Percentiles rank a stretch among this genome's conserved stretches.
Evolutionary conservation across 169 alveolate species (phyloP).

Genomic region (Ichthyophthirius multifiliis): DNA sequence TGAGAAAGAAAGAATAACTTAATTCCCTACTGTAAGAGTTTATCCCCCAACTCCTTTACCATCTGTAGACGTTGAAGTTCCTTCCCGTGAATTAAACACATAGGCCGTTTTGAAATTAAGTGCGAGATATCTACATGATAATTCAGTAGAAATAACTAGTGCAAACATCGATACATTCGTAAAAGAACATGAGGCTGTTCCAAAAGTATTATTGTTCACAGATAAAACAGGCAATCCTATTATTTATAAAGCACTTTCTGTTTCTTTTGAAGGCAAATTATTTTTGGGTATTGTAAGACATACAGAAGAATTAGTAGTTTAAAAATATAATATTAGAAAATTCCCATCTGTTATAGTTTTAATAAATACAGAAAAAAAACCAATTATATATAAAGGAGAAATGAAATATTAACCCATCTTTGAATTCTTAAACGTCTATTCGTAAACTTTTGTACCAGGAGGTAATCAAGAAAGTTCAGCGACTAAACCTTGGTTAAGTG

Average conservation of each 20-base stretch:
- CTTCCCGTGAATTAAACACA: conserved; percentile 17
- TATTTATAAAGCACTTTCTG: conserved; percentile 74
- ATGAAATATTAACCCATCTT: conserved; percentile 82
- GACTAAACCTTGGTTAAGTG: conserved; percentile 86
- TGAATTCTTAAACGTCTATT: conserved; percentile 94
- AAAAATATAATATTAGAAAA: conserved; percentile 83
- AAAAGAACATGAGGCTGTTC: conserved; percentile 75
- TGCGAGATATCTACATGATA: conserved; percentile 54
- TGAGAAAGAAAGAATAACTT: conserved; percentile 58
- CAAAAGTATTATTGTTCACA: conserved; percentile 81
- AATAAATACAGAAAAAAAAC: conserved; percentile 78
- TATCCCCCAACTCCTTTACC: conserved; percentile 87
- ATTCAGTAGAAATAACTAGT: conserved; percentile 59
- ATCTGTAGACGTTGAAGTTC: conserved; percentile 57
- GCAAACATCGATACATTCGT: conserved; percentile 72
- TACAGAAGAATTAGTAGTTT: conserved; percentile 44
- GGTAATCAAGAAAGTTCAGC: conserved; percentile 87
- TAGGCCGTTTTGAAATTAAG: conserved; percentile 56
- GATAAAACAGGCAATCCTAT: conserved; percentile 76
- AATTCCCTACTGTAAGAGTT: conserved; percentile 64
- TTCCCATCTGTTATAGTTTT: conserved; percentile 87
- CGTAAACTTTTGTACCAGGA: conserved; percentile 94
- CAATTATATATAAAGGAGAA: conserved; percentile 89
- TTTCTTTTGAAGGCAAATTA: conserved; percentile 70
- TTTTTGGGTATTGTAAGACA: conserved; percentile 77